Evolutionary conservation across 306 rosid species (phyloP).

Genomic region (Cicer arietinum): DNA sequence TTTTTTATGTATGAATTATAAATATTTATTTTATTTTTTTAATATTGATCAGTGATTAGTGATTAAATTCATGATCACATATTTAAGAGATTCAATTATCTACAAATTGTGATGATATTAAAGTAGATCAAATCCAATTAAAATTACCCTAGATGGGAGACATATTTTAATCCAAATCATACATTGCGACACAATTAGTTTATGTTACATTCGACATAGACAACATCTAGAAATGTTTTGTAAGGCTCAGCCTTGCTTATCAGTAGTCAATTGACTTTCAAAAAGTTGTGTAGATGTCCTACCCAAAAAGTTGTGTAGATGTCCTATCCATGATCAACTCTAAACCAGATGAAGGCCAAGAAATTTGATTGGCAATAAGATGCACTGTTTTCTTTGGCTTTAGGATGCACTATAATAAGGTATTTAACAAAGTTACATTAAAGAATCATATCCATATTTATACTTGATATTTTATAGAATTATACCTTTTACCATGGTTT

Average conservation of each 20-base stretch:
- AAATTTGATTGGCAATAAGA: constrained; percentile 52
- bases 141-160: background rate
- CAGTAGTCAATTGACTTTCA: constrained; percentile 44
- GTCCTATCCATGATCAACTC: constrained; percentile 87
- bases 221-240: background rate
- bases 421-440: background rate
- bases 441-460: constrained; percentile 8
- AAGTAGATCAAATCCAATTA: background rate
- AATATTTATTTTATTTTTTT: too few relatives aligned
- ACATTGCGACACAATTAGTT: background rate
- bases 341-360: constrained; percentile 63
- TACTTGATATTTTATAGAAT: too few relatives aligned
- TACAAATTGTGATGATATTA: too few relatives aligned
- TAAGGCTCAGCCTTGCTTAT: background rate
- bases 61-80: too few relatives aligned
- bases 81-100: too few relatives aligned
- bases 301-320: constrained; percentile 67
- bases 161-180: background rate
- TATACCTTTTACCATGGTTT: too few relatives aligned
- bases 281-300: constrained; percentile 63
- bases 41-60: too few relatives aligned
- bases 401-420: background rate
- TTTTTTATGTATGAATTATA: too few relatives aligned
- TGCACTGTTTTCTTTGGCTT: constrained; percentile 72
- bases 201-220: background rate